These are phyloP conservation scores for Ambrosiella xylebori DNA, from an alignment of 2,329 filamentous ascomycete genomes.

Conservation along the genomic window DNA sequence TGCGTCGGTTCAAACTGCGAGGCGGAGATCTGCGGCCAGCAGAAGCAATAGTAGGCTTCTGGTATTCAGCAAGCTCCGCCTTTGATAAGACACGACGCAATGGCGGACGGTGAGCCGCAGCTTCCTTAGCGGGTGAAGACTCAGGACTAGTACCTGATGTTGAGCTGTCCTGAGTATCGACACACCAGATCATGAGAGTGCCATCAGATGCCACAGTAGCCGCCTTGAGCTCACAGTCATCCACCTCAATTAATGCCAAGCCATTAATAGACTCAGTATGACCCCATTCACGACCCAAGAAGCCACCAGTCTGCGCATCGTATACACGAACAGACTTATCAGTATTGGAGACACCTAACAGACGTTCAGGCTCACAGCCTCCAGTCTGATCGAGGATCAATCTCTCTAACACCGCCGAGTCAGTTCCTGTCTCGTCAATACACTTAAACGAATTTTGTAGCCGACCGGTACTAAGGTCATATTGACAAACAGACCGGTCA, in stretches of 20 bases:
- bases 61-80: conserved; percentile 70
- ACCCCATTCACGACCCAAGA: conserved; percentile 81
- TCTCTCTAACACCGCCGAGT: conserved; percentile 69
- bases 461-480: conserved; percentile 49
- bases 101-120: conserved; percentile 43
- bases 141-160: conserved; percentile 30
- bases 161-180: conserved; percentile 28
- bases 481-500: conserved; percentile 43
- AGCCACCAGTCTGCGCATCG: conserved; percentile 54
- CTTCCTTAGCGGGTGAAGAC: conserved; percentile 35
- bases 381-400: conserved; percentile 45
- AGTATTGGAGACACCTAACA: conserved; percentile 80
- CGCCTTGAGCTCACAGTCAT: conserved; percentile 37
- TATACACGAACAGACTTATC: conserved; percentile 93
- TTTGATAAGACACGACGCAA: conserved; percentile 74
- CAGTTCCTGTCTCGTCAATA: conserved; percentile 59
- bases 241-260: conserved; percentile 50
- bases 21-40: conserved; percentile 38
- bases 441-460: conserved; percentile 63
- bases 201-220: conserved; percentile 66
- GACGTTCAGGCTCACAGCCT: conserved; percentile 41
- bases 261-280: conserved; percentile 90
- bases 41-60: conserved; percentile 23
- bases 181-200: conserved; percentile 64
- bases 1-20: conserved; percentile 34